These are phyloP conservation scores for Xanthoconium purpureum DNA, from an alignment of 768 basidiomycete genomes.

Conservation along the genomic window DNA sequence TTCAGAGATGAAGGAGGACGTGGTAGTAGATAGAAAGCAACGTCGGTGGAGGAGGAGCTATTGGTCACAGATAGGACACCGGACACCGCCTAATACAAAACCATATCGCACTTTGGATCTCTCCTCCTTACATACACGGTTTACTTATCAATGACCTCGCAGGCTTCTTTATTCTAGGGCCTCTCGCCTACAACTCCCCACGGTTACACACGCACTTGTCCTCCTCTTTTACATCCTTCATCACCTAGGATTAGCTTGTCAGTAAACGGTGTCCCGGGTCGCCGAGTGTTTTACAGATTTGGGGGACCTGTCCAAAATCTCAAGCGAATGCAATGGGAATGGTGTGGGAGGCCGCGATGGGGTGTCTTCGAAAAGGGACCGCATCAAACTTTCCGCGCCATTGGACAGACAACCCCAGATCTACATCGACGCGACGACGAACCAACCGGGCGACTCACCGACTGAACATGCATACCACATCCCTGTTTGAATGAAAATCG, in stretches of 20 bases:
- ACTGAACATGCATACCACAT: slow-evolving; percentile 64
- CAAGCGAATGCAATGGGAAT: slow-evolving; percentile 25
- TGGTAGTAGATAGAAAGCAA: slow-evolving; percentile 23
- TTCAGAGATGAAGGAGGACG: slow-evolving; percentile 22
- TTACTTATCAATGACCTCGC: not conserved
- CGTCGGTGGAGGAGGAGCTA: slow-evolving; percentile 15
- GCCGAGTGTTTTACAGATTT: slow-evolving; percentile 23
- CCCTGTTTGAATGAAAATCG: slow-evolving; percentile 43
- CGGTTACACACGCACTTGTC: slow-evolving; percentile 43
- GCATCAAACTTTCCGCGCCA: slow-evolving; percentile 29
- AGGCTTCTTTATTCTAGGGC: slow-evolving; percentile 1
- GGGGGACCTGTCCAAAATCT: slow-evolving; percentile 15
- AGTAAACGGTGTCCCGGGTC: slow-evolving; percentile 29
- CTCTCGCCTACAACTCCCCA: slow-evolving; percentile 13
- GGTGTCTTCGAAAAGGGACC: slow-evolving; percentile 36
- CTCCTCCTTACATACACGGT: slow-evolving; percentile 6
- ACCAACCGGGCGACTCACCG: slow-evolving; percentile 42
- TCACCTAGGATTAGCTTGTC: slow-evolving; percentile 38
- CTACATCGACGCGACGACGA: slow-evolving; percentile 11
- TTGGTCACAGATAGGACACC: slow-evolving; percentile 20
- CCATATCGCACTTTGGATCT: slow-evolving; percentile 13
- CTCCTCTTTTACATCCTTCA: slow-evolving; percentile 48
- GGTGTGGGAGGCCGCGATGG: slow-evolving; percentile 27
- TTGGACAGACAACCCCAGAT: slow-evolving; percentile 17
- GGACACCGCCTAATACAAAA: slow-evolving; percentile 28